Evolutionary conservation across 192 early-diverging fungal species (phyloP).

Genomic region (Mortierella hygrophila): DNA sequence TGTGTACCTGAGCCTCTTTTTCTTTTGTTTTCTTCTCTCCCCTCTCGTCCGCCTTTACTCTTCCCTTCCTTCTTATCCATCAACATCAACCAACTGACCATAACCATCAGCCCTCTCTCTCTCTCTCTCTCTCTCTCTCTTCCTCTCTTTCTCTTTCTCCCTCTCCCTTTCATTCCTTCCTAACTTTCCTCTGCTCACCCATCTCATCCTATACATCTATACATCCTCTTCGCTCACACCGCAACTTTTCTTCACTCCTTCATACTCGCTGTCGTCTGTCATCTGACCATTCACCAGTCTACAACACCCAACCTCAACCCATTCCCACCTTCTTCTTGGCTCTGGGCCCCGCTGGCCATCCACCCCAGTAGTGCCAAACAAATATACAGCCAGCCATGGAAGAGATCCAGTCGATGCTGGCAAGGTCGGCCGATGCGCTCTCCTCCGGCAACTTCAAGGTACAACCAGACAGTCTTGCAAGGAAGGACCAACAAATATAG

Average conservation of each 20-base stretch:
- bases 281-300: too few relatives aligned
- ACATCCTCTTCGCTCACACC: not conserved
- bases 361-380: not conserved
- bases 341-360: constrained; percentile 7
- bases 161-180: constrained; percentile 10
- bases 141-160: constrained; percentile 2
- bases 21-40: constrained; percentile 10
- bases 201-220: not conserved
- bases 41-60: not conserved
- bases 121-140: not conserved
- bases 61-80: not conserved
- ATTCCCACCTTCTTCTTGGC: not conserved
- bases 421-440: constrained; percentile 55
- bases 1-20: constrained; percentile 1
- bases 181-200: not conserved
- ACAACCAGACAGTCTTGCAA: not conserved
- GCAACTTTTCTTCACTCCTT: not conserved
- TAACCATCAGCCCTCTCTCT: constrained; percentile 1
- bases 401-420: constrained; percentile 56
- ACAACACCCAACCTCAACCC: not conserved
- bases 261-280: not conserved
- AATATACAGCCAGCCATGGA: constrained; percentile 41
- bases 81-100: not conserved
- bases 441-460: constrained; percentile 63
- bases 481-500: not conserved